Evolutionary conservation across 441 rosid species (phyloP), one percentile per base, ranked within the genome.

Genomic region (Jatropha podagrica): DNA sequence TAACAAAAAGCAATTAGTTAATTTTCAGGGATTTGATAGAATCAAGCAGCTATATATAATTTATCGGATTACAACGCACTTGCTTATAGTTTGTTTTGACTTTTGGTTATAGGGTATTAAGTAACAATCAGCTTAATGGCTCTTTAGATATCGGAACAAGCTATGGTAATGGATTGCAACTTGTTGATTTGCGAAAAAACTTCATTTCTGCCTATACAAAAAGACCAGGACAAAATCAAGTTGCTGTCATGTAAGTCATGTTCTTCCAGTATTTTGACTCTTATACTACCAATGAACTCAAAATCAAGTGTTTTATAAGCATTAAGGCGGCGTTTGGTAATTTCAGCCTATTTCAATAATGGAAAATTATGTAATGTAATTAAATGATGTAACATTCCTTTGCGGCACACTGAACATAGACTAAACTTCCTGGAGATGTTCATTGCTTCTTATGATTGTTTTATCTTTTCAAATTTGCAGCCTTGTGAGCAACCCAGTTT

Each of bases 401-500:
- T 23, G 0, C 23, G 23, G 23, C 23, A 23, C 23, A 23, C 23
- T 23, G 23, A 23, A 23, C 23, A 23, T 23, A 23, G 23, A 23
- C 1, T 32, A 32, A 32, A 59, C 5, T 59, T 10, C 6, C 27
- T 27, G 18, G 40, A 40, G 13, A 41, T 46, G 72, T 71, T 68
- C 3, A 6, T 4, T 17, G 55, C 48, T 42, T 17, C 54, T 61
- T 15, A 1, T 71, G 9, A 17, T 55, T 26, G 66, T 42, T 64
- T 52, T 59, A 17, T 54, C 74, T 78, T 54, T 44, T 37, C 52
- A 54, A 42, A 17, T 80, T 17, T 68, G 80, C 87, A 91, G 97
- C 79, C 91, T 93, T 69, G 74, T 64, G 17, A 74, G 48, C 10
- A 92, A 92, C 74, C 97, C 90, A 27, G 64, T 88, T 79, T 94